These are phyloP conservation scores for Zoysia matrella DNA, from an alignment of 202 grass and related monocot genomes.

Conservation along the genomic window DNA sequence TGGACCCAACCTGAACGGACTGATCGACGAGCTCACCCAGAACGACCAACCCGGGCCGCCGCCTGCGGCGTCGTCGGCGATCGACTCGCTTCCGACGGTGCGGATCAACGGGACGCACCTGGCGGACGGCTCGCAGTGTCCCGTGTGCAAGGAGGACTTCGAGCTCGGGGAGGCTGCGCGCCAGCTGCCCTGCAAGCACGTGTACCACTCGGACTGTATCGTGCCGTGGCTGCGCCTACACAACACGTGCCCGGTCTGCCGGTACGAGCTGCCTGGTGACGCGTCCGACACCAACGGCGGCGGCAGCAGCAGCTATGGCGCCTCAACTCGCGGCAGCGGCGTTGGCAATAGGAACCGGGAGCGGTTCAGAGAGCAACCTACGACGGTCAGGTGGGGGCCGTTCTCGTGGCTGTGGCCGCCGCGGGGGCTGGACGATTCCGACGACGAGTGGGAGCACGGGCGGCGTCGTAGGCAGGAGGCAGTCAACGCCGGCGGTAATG, in stretches of 20 bases:
- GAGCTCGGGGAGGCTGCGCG: constrained; percentile 77
- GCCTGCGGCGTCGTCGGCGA: constrained; percentile 67
- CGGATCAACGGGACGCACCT: constrained; percentile 67
- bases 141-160: constrained; percentile 99
- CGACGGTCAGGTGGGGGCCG: constrained; percentile 59
- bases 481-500: constrained; percentile 71
- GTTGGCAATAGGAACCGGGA: neutral
- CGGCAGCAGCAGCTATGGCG: neutral
- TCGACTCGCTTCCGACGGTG: constrained; percentile 88
- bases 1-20: constrained; percentile 66
- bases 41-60: constrained; percentile 78
- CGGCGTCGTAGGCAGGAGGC: constrained; percentile 47
- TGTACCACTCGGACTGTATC: constrained; percentile 34
- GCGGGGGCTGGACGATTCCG: constrained; percentile 34
- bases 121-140: constrained; percentile 82
- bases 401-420: constrained; percentile 65
- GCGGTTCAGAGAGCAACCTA: constrained; percentile 26
- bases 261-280: constrained; percentile 60
- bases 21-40: constrained; percentile 81
- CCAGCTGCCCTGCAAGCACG: constrained; percentile 97
- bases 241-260: constrained; percentile 95
- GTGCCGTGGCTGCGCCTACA: constrained; percentile 92
- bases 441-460: constrained; percentile 55
- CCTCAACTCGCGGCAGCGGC: neutral
- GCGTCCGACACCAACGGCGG: neutral